A percentile compares a stretch with the other conserved stretches of the same genome.
Evolutionary conservation across 1,139 yeast genomes (phyloP).

Genomic region (Torulaspora pretoriensis): DNA sequence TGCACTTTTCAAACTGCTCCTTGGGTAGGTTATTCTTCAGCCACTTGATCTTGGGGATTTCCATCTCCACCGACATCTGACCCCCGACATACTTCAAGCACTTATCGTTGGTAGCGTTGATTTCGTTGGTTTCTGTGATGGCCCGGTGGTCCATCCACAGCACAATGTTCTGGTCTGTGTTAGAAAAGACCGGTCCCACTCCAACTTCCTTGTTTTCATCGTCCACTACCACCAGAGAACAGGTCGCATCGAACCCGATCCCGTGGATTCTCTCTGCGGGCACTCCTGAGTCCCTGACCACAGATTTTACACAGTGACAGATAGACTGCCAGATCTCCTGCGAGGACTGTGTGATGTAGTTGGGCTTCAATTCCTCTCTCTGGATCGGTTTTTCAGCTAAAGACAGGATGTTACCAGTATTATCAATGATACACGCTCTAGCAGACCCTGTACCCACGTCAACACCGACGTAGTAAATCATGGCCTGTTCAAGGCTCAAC

Average conservation of each 20-base stretch:
- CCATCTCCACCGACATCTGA: constrained; percentile 97
- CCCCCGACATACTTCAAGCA: constrained; percentile 93
- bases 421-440: constrained; percentile 85
- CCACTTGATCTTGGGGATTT: constrained; percentile 96
- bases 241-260: constrained; percentile 95
- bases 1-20: constrained; percentile 55
- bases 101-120: constrained; percentile 75
- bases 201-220: constrained; percentile 66
- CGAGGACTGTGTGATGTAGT: constrained; percentile 76
- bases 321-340: constrained; percentile 92
- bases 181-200: constrained; percentile 86
- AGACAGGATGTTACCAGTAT: constrained; percentile 75
- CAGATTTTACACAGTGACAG: constrained; percentile 72
- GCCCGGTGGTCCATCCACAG: constrained; percentile 99
- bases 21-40: constrained; percentile 78
- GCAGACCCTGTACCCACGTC: constrained; percentile 99
- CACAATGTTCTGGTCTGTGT: constrained; percentile 72
- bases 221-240: constrained; percentile 80
- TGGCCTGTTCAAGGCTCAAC: constrained; percentile 14
- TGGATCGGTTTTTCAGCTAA: constrained; percentile 75
- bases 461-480: constrained; percentile 73
- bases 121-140: constrained; percentile 71
- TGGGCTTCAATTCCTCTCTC: constrained; percentile 68
- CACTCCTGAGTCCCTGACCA: constrained; percentile 69
- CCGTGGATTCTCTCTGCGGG: constrained; percentile 68